Conservation (phyloP, 2,329 filamentous ascomycete genomes). For the Penicillium sp. region DNA sequence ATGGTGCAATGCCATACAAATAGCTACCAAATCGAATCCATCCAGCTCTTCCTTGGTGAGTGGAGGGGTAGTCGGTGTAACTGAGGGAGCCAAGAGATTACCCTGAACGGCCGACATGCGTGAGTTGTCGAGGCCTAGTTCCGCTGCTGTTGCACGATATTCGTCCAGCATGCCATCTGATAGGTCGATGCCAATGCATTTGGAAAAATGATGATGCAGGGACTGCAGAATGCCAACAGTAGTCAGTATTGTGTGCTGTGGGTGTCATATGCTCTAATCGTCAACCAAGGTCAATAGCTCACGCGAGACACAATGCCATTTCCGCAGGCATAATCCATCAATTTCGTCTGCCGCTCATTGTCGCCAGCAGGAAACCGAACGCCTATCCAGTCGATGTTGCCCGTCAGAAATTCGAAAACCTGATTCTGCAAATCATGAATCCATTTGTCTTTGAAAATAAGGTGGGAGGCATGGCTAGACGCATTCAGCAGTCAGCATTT, state of each 20-base stretch:
- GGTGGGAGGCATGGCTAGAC: not conserved
- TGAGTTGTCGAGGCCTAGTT: not conserved
- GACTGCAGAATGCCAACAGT: not conserved
- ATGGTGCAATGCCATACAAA: slow-evolving; percentile 6
- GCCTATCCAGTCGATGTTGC: not conserved
- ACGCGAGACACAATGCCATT: slow-evolving; percentile 4
- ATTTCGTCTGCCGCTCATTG: not conserved
- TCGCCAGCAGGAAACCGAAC: not conserved
- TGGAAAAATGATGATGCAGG: not conserved
- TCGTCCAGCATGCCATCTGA: not conserved
- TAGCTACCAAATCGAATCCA: slow-evolving; percentile 1
- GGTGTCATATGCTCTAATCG: not conserved
- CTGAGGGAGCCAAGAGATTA: not conserved
- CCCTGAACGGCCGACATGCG: not conserved
- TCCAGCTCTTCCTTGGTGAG: not conserved
- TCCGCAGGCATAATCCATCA: slow-evolving; percentile 5
- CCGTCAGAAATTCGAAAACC: not conserved
- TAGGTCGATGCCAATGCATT: slow-evolving; percentile 1
- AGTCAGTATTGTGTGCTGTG: not conserved
- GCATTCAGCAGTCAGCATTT: not conserved
- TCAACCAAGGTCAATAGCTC: not conserved
- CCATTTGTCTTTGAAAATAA: not conserved
- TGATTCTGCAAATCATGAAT: not conserved
- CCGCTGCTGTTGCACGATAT: not conserved
- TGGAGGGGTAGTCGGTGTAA: not conserved